Base-by-base conservation (phyloP, 257 asterid species). In the Avicennia marina region DNA sequence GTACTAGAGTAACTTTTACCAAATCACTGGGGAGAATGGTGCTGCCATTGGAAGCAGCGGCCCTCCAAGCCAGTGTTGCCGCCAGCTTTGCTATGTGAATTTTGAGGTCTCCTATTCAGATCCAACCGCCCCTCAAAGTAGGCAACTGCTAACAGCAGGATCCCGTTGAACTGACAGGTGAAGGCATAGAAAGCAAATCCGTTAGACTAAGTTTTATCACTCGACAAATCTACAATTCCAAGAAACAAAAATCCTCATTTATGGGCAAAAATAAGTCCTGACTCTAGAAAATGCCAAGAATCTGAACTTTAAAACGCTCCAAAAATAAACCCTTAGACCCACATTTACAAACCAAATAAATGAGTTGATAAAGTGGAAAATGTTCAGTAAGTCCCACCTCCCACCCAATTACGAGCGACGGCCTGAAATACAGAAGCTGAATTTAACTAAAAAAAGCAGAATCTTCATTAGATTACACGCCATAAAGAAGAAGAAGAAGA, bases 11-110 rank as follows among this genome's bases (percentile, higher is more conserved):
- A 39, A 62, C 65, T 29, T 27, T 62, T 80, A 93, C 98, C 97
- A 63, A 59, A 71, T 81, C 95, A 72, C 57, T 84, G 67, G 75
- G 61, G 58, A 89, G 64, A 71, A 67, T 74, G 66, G 80, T 45
- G 72, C 83, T 74, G 82, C 94, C 95, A 76, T 75, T 89, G 53
- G 90, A 42, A 58, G 84, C 75, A 74, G 94, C 63, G 65, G 64
- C 75, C 78, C 95, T 82, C 94, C 95, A 80, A 58, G 78, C 76
- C 66, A 91, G 56, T 53, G 95, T 65, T 0, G 98, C 75, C 73
- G 97, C 95, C 98, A 93, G 78, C 69, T 75, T 81, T 55, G 69
- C 81, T 63, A 76, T 56, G 69, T 33, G 7, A 5, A 70, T 74
- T 56, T 46, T 24, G 44, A 75, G 65, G 68, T 74, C 80, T 71